Conservation (phyloP, 1,284 basidiomycete species). For the Cryptococcus neoformans region DNA sequence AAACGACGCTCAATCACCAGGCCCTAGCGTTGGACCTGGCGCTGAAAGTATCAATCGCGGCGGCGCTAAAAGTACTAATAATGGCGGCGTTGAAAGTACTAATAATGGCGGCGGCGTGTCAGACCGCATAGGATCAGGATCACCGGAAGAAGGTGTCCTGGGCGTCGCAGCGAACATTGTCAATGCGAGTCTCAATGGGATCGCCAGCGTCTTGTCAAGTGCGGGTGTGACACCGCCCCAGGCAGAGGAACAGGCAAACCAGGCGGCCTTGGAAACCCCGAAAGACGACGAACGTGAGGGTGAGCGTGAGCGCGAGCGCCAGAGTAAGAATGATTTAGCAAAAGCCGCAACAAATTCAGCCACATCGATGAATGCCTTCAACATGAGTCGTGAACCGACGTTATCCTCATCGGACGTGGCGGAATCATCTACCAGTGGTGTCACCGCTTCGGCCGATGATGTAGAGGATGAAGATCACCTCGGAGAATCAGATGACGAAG, state of each 20-base stretch:
- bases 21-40: no score
- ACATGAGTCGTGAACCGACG: constrained; percentile 2
- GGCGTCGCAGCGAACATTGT: constrained; percentile 7
- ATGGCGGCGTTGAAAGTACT: no score
- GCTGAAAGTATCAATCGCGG: no score
- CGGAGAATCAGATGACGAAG: constrained; percentile 26
- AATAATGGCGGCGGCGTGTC: no score
- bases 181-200: constrained; percentile 1
- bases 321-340: background rate
- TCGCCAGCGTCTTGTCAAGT: constrained; percentile 3
- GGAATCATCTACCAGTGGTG: background rate
- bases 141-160: constrained; percentile 3
- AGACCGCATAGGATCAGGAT: background rate
- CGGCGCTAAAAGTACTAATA: no score
- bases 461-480: constrained; percentile 13
- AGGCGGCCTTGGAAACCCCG: background rate
- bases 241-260: background rate
- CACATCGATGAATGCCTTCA: background rate
- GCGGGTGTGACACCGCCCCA: background rate
- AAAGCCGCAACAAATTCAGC: constrained; percentile 1
- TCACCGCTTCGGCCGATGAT: background rate
- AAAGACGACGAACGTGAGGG: background rate
- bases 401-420: background rate
- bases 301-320: background rate
- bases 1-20: background rate